A percentile compares a stretch with the other conserved stretches of the same genome.
These are phyloP conservation scores for Gossypium herbaceum DNA, from an alignment of 345 rosid species.

Conservation along the genomic window DNA sequence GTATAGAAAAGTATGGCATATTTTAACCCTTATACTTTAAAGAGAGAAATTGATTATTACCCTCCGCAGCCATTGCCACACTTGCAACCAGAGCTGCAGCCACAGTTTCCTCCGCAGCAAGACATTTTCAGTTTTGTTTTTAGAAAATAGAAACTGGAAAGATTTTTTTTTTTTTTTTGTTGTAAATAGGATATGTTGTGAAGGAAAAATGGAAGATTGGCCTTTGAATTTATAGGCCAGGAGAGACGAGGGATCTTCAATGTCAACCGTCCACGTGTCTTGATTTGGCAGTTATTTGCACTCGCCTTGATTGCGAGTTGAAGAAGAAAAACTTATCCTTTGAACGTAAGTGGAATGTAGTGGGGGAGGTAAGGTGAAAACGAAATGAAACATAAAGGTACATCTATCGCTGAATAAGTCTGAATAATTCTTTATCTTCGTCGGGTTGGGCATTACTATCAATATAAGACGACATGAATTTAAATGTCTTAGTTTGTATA, in stretches of 20 bases:
- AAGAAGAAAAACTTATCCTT: no score
- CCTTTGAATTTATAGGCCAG: constrained; percentile 35
- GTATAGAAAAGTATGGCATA: no score
- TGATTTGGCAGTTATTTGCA: neutral
- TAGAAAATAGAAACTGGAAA: no score
- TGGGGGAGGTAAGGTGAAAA: no score
- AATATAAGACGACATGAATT: fast-evolving
- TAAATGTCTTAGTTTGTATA: no score
- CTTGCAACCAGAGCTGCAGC: constrained; percentile 54
- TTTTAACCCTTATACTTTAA: neutral
- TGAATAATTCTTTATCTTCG: no score
- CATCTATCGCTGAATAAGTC: no score
- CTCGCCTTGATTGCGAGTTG: no score
- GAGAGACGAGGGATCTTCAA: neutral
- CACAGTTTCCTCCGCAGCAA: constrained; percentile 62
- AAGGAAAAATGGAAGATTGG: neutral
- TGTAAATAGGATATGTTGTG: no score
- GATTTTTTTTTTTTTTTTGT: no score
- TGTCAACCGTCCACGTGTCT: constrained; percentile 51
- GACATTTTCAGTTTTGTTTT: constrained; percentile 41
- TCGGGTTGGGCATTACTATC: fast-evolving
- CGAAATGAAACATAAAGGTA: no score
- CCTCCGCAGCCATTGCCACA: constrained; percentile 55
- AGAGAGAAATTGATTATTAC: constrained; percentile 24
- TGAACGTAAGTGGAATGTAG: no score